These are phyloP conservation scores for Salicornia ramosissima DNA, from an alignment of 148 eudicot species.

Conservation along the genomic window DNA sequence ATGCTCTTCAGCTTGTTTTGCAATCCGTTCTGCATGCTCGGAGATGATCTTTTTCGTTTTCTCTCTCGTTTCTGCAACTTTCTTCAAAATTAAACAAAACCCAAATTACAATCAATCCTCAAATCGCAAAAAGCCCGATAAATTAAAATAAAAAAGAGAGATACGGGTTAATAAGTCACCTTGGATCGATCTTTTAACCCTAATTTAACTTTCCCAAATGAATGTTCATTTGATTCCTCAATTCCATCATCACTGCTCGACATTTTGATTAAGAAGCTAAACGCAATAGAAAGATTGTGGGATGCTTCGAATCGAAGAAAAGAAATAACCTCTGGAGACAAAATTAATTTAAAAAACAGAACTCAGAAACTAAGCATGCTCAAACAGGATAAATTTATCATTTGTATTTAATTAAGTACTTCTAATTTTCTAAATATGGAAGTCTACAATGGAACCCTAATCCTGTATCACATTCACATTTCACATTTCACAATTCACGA, in stretches of 20 bases:
- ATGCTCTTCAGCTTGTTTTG: constrained; percentile 92
- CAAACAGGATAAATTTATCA: too few species aligned
- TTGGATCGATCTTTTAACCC: constrained; percentile 57
- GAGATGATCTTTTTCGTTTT: constrained; percentile 84
- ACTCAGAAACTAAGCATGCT: too few species aligned
- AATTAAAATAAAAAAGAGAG: neutral
- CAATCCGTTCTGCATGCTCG: constrained; percentile 81
- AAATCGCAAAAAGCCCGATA: neutral
- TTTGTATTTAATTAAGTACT: too few species aligned
- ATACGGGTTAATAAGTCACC: constrained; percentile 30
- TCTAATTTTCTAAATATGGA: too few species aligned
- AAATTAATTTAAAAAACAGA: too few species aligned
- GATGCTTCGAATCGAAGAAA: too few species aligned
- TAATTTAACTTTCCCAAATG: constrained; percentile 41
- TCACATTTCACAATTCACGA: too few species aligned
- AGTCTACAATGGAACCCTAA: too few species aligned
- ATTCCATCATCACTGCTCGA: constrained; percentile 47
- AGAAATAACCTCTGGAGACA: too few species aligned
- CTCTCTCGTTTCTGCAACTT: constrained; percentile 79
- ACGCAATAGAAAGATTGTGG: neutral
- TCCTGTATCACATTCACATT: too few species aligned
- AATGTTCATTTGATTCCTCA: constrained; percentile 50
- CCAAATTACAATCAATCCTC: constrained; percentile 9
- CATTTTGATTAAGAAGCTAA: constrained; percentile 31
- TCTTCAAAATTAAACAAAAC: constrained; percentile 35